These are phyloP conservation scores for Metschnikowia kunwiensis DNA, from an alignment of 805 yeast genomes.

Conservation along the genomic window DNA sequence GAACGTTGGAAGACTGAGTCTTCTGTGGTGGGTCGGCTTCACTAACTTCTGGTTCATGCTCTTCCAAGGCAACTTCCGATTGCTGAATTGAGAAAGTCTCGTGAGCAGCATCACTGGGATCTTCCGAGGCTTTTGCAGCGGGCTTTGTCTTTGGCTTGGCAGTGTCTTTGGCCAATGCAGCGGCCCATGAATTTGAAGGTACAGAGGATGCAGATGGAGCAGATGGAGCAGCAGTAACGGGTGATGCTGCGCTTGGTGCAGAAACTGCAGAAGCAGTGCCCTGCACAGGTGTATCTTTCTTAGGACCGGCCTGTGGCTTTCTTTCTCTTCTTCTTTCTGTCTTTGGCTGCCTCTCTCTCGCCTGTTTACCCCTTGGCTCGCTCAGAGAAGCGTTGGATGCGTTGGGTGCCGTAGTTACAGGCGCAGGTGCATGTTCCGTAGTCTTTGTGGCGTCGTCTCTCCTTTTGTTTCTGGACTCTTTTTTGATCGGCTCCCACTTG, in stretches of 20 bases:
- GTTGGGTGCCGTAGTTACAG: neutral
- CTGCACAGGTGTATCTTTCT: conserved; percentile 16
- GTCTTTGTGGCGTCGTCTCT: conserved; percentile 24
- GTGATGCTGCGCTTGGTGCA: conserved; percentile 18
- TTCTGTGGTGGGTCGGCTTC: conserved; percentile 3
- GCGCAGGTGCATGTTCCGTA: conserved; percentile 5
- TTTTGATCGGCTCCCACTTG: conserved; percentile 92
- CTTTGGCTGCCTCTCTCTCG: conserved; percentile 16
- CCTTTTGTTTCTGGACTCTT: conserved; percentile 51
- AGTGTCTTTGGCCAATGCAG: conserved; percentile 38
- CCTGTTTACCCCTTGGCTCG: conserved; percentile 7
- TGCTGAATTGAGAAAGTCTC: conserved; percentile 4
- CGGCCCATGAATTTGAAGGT: conserved; percentile 41
- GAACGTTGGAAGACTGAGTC: conserved; percentile 10
- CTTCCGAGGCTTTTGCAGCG: conserved; percentile 16
- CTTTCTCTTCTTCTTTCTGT: conserved; percentile 16
- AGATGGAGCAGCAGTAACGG: conserved; percentile 9
- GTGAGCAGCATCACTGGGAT: conserved; percentile 6
- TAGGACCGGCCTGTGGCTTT: conserved; percentile 14
- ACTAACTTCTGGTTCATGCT: neutral
- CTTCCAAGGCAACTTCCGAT: neutral
- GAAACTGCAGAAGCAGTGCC: conserved; percentile 19
- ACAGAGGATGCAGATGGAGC: conserved; percentile 10
- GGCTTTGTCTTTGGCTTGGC: conserved; percentile 31
- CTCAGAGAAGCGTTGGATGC: conserved; percentile 7